phyloP scores from a whole-genome alignment of 257 asterid genomes.

The Knoxia roxburghii region DNA sequence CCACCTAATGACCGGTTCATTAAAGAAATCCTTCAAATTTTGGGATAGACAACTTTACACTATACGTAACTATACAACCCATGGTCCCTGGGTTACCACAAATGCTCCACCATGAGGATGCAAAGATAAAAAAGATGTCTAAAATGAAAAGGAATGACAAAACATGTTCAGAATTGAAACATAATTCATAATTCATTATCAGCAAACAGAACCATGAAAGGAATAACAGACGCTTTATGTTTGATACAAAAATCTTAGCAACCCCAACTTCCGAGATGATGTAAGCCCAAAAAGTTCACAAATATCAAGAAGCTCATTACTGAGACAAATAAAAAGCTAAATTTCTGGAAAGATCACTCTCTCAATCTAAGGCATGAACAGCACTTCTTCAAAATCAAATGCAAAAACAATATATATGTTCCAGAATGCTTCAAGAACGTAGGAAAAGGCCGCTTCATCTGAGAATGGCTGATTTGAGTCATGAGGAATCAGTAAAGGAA shows the following conservation, averaged over 20 bases:
- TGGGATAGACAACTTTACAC: no score
- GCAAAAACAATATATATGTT: background rate
- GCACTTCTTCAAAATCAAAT: background rate
- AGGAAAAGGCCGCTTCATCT: background rate
- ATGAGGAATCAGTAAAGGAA: background rate
- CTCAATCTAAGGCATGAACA: background rate
- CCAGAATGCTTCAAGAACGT: no score
- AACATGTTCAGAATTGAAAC: background rate
- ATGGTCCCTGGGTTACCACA: background rate
- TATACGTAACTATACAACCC: no score
- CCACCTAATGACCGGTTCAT: background rate
- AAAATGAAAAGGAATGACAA: background rate
- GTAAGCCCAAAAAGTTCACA: no score
- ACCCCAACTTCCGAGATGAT: no score
- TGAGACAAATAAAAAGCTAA: background rate
- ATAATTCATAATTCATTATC: no score
- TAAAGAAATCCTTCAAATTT: background rate
- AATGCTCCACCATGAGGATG: background rate
- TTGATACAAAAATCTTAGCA: no score
- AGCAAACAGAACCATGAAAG: no score
- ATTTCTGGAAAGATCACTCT: background rate
- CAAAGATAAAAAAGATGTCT: background rate
- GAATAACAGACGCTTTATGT: no score
- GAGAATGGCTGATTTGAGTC: background rate
- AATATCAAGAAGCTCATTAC: background rate